phyloP scores from a whole-genome alignment of 1,139 yeast genomes.

The Scheffersomyces segobiensis region DNA sequence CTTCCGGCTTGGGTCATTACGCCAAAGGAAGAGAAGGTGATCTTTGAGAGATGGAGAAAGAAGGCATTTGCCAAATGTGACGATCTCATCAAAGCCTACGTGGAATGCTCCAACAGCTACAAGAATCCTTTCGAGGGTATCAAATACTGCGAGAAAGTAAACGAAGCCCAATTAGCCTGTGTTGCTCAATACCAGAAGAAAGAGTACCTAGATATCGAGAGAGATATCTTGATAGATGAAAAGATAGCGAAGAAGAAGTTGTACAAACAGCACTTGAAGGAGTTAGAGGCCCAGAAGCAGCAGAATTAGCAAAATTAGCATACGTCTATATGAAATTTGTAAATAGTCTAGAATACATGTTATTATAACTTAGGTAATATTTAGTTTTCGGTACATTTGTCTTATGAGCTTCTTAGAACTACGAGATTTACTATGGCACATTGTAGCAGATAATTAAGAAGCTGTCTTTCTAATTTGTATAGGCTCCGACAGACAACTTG shows the following conservation, averaged over 20 bases:
- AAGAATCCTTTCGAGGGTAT: constrained; percentile 59
- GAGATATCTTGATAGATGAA: constrained; percentile 62
- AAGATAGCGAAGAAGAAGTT: constrained; percentile 43
- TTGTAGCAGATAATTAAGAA: neutral
- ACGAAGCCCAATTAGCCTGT: constrained; percentile 46
- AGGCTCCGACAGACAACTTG: no score
- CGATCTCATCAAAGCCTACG: constrained; percentile 54
- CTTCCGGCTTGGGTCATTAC: constrained; percentile 84
- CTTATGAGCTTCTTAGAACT: no score
- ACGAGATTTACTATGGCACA: no score
- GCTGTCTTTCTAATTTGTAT: neutral
- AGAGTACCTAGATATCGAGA: constrained; percentile 68
- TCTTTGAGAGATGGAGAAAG: constrained; percentile 75
- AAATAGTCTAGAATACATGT: neutral
- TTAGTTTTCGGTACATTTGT: neutral
- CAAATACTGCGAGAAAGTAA: constrained; percentile 47
- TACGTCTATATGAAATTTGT: neutral
- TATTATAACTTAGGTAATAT: no score
- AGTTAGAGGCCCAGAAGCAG: neutral
- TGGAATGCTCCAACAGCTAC: constrained; percentile 41
- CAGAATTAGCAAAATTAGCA: neutral
- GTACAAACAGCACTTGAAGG: neutral
- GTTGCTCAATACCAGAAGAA: constrained; percentile 66
- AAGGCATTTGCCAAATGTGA: constrained; percentile 74
- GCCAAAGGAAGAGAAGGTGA: constrained; percentile 82